A percentile compares a stretch with the other conserved stretches of the same genome.
Conservation (phyloP, 495 filamentous ascomycete genomes). For the Aspergillus leporis region DNA sequence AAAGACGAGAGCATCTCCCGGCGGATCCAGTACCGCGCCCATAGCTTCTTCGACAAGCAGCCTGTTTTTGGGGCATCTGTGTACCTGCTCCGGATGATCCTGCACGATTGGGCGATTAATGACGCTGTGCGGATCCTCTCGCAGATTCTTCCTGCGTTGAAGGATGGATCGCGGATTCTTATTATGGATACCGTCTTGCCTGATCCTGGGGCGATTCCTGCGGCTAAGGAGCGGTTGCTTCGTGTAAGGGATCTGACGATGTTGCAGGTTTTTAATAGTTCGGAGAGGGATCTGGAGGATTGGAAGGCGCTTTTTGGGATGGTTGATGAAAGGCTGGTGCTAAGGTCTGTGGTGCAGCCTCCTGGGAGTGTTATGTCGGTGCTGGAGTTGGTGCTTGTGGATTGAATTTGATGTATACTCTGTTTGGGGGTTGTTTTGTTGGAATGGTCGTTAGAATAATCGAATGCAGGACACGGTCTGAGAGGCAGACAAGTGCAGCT, state of each 20-base stretch:
- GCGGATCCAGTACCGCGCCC: constrained; percentile 44
- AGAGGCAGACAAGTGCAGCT: too few species aligned
- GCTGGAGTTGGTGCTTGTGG: constrained; percentile 13
- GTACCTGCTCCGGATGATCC: constrained; percentile 54
- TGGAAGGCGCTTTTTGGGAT: constrained; percentile 25
- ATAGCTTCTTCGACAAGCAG: constrained; percentile 53
- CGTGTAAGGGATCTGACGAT: constrained; percentile 39
- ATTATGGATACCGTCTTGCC: constrained; percentile 46
- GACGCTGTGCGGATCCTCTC: constrained; percentile 44
- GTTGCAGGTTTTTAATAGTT: constrained; percentile 39
- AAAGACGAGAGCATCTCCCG: constrained; percentile 32
- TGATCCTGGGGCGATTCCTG: constrained; percentile 28
- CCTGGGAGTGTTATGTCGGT: constrained; percentile 25
- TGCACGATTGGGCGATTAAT: constrained; percentile 55
- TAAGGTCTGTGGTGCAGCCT: constrained; percentile 22
- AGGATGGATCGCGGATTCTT: constrained; percentile 24
- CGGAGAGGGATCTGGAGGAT: constrained; percentile 41
- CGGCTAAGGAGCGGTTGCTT: constrained; percentile 28
- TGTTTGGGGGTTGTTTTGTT: background rate
- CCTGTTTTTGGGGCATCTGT: constrained; percentile 49
- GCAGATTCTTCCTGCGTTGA: constrained; percentile 42
- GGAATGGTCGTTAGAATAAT: background rate
- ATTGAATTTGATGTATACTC: too few species aligned
- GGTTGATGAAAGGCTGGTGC: constrained; percentile 18
- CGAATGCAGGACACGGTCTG: too few species aligned